These are phyloP conservation scores for Diaporthe ampelina DNA, from an alignment of 2,329 filamentous ascomycete species.

Conservation along the genomic window DNA sequence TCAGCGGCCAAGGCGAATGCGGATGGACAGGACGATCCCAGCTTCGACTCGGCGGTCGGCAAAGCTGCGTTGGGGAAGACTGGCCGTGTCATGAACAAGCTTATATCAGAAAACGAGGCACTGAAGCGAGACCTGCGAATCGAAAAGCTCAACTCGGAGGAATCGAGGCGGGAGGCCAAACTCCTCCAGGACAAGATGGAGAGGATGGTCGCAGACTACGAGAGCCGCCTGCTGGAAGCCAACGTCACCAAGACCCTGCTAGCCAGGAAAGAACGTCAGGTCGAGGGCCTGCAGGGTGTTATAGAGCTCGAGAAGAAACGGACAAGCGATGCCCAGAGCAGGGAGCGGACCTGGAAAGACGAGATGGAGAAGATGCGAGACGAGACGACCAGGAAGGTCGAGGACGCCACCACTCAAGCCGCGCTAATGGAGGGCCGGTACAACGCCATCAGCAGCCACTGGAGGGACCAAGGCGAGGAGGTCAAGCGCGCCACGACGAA, in stretches of 20 bases:
- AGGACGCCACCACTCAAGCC: slow-evolving; percentile 75
- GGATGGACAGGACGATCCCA: slow-evolving; percentile 43
- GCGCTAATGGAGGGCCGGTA: slow-evolving; percentile 79
- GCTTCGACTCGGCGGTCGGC: slow-evolving; percentile 76
- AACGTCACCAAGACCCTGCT: slow-evolving; percentile 80
- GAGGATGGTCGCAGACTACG: slow-evolving; percentile 76
- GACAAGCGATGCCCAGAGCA: slow-evolving; percentile 69
- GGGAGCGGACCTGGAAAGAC: slow-evolving; percentile 73
- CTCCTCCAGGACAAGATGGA: slow-evolving; percentile 81
- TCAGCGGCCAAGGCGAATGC: slow-evolving; percentile 36
- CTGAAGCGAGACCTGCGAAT: slow-evolving; percentile 80
- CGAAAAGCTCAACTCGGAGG: slow-evolving; percentile 75
- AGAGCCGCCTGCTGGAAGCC: slow-evolving; percentile 77
- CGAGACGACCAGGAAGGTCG: slow-evolving; percentile 73
- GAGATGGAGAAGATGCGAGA: slow-evolving; percentile 73
- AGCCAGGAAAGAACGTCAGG: slow-evolving; percentile 80
- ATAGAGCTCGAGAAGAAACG: slow-evolving; percentile 76
- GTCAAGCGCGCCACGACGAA: slow-evolving; percentile 66
- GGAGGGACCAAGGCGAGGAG: slow-evolving; percentile 75
- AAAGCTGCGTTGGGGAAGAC: slow-evolving; percentile 81
- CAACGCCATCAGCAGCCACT: slow-evolving; percentile 75
- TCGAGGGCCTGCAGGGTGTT: slow-evolving; percentile 75
- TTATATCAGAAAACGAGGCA: slow-evolving; percentile 85
- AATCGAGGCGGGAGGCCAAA: slow-evolving; percentile 77
- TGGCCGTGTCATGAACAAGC: slow-evolving; percentile 82